Conservation (phyloP, 2,329 filamentous ascomycete genomes). For the Claviceps maximensis region DNA sequence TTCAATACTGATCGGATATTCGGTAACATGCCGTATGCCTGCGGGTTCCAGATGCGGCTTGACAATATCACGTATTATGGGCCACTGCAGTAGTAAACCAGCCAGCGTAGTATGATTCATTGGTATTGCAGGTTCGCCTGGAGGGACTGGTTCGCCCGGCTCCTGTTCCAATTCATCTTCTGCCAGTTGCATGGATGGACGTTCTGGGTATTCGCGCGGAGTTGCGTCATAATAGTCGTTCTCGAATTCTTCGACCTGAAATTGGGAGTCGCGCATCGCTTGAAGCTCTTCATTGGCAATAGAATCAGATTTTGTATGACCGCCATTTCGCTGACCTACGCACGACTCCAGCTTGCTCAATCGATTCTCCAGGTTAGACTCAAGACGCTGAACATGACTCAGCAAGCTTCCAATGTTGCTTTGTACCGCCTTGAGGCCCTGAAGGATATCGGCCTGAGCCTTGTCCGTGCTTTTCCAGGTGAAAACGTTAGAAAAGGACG, state of each 20-base stretch:
- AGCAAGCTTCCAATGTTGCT: conserved; percentile 23
- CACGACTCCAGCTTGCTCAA: conserved; percentile 22
- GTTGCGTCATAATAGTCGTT: conserved; percentile 12
- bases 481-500: conserved; percentile 6
- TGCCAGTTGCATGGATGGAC: conserved; percentile 15
- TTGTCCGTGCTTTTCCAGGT: conserved; percentile 39
- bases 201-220: conserved; percentile 17
- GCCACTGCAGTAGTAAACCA: conserved; percentile 64
- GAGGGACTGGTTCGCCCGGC: conserved; percentile 37
- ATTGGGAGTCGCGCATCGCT: conserved; percentile 10
- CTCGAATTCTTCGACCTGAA: conserved; percentile 2
- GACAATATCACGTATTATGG: conserved; percentile 53
- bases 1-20: conserved; percentile 68
- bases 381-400: conserved; percentile 25
- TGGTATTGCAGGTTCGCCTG: conserved; percentile 58
- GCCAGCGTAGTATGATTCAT: conserved; percentile 85
- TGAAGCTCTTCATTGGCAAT: conserved; percentile 18
- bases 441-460: conserved; percentile 45
- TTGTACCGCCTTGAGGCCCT: conserved; percentile 33
- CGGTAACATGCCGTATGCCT: conserved; percentile 43
- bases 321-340: conserved; percentile 6
- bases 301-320: conserved; percentile 16
- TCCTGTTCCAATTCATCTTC: conserved; percentile 39
- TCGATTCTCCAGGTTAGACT: conserved; percentile 25
- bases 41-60: conserved; percentile 32